Evolutionary conservation across 148 eudicot species (phyloP).

Genomic region (Rhododendron molle): DNA sequence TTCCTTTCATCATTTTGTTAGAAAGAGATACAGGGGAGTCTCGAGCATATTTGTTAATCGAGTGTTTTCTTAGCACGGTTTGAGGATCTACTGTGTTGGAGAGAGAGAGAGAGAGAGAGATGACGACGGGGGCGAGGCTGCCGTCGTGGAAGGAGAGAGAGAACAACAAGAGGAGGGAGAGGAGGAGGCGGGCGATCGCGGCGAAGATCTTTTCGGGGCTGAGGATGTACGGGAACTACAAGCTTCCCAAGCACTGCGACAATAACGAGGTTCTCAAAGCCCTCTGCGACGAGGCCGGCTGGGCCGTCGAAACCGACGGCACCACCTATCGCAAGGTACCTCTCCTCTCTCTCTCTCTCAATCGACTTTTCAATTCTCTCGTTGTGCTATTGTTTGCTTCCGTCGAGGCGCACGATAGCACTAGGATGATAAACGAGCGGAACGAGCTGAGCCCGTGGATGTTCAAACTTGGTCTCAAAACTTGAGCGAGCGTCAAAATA

Average conservation of each 20-base stretch:
- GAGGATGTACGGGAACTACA: constrained; percentile 49
- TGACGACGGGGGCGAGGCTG: constrained; percentile 39
- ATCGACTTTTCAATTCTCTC: background rate
- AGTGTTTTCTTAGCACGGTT: background rate
- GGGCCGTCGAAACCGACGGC: constrained; percentile 60
- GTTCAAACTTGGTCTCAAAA: too few species aligned
- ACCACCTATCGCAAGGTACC: constrained; percentile 60
- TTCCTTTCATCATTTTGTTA: background rate
- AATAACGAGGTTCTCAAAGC: constrained; percentile 65
- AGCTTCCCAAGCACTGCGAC: constrained; percentile 58
- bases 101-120: background rate
- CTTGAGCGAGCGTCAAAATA: too few species aligned
- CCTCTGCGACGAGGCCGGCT: constrained; percentile 55
- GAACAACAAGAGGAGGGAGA: constrained; percentile 62
- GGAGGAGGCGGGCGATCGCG: constrained; percentile 51
- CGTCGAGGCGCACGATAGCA: too few species aligned
- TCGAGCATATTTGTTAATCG: background rate
- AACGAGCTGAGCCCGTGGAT: too few species aligned
- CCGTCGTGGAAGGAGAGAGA: constrained; percentile 69
- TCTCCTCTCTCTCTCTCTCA: background rate
- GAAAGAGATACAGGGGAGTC: background rate
- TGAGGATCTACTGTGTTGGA: too few species aligned
- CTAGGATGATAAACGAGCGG: too few species aligned
- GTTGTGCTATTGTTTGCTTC: too few species aligned
- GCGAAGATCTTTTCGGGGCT: constrained; percentile 56